phyloP scores from a whole-genome alignment of 192 early-diverging fungal genomes.

The Linnemannia exigua region DNA sequence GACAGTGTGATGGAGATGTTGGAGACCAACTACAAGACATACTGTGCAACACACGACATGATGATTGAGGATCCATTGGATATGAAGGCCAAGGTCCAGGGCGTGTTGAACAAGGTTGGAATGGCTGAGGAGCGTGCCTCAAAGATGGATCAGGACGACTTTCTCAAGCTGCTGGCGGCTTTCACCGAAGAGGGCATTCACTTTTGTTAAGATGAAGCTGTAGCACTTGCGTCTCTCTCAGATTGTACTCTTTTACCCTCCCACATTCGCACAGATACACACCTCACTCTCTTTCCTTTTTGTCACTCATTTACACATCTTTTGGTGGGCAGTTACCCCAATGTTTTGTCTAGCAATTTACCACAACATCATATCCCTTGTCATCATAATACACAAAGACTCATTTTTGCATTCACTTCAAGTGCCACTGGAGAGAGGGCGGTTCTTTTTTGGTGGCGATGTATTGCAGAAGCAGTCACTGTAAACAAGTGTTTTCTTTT shows the following conservation, averaged over 20 bases:
- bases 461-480: not conserved
- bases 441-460: not conserved
- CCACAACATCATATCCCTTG: not conserved
- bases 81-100: conserved; percentile 84
- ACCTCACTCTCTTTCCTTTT: not conserved
- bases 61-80: conserved; percentile 89
- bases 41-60: conserved; percentile 83
- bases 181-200: conserved; percentile 95
- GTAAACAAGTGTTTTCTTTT: not conserved
- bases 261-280: not conserved
- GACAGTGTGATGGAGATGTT: conserved; percentile 89
- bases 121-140: conserved; percentile 85
- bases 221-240: too few species aligned
- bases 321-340: too few species aligned
- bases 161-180: conserved; percentile 88
- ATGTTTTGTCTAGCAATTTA: not conserved
- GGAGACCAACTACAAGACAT: conserved; percentile 97
- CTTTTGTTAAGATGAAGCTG: conserved; percentile 73
- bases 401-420: not conserved
- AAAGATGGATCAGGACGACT: conserved; percentile 96
- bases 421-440: too few species aligned
- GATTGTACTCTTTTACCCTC: not conserved
- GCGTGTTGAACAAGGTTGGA: conserved; percentile 76
- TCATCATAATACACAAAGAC: conserved; percentile 4
- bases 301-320: not conserved